These are phyloP conservation scores for Coemansia sp. DNA, from an alignment of 192 early-diverging fungal genomes.

Conservation along the genomic window DNA sequence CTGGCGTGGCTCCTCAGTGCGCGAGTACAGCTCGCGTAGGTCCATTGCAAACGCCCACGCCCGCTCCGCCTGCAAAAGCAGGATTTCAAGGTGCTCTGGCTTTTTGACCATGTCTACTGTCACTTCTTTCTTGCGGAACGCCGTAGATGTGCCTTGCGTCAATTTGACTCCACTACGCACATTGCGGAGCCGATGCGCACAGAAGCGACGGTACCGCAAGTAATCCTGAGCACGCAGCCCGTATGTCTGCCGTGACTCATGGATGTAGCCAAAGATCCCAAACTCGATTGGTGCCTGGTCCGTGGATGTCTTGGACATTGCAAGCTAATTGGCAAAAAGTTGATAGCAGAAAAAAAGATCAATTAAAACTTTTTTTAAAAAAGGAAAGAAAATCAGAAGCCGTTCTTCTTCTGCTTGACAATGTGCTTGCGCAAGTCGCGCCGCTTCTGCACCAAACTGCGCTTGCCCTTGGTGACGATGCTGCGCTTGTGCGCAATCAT, in stretches of 20 bases:
- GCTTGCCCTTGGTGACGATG: constrained; percentile 70
- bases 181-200: constrained; percentile 35
- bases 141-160: constrained; percentile 27
- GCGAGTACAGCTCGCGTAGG: constrained; percentile 42
- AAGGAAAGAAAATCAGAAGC: constrained; percentile 18
- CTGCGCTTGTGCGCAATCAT: constrained; percentile 95
- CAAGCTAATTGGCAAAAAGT: not conserved
- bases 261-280: constrained; percentile 42
- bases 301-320: not conserved
- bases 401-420: constrained; percentile 47
- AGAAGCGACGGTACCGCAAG: constrained; percentile 45
- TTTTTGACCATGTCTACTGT: constrained; percentile 18
- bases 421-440: constrained; percentile 48
- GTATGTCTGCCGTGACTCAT: constrained; percentile 37
- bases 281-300: constrained; percentile 17
- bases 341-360: not conserved
- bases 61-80: constrained; percentile 44
- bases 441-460: constrained; percentile 75
- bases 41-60: constrained; percentile 54
- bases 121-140: constrained; percentile 23
- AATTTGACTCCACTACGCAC: constrained; percentile 42
- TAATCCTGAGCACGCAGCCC: constrained; percentile 45
- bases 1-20: constrained; percentile 52
- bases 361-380: not conserved
- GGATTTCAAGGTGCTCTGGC: constrained; percentile 35